A percentile compares a stretch with the other conserved stretches of the same genome.
These are phyloP conservation scores for Cornus suecica DNA, from an alignment of 148 eudicot species.

Conservation along the genomic window DNA sequence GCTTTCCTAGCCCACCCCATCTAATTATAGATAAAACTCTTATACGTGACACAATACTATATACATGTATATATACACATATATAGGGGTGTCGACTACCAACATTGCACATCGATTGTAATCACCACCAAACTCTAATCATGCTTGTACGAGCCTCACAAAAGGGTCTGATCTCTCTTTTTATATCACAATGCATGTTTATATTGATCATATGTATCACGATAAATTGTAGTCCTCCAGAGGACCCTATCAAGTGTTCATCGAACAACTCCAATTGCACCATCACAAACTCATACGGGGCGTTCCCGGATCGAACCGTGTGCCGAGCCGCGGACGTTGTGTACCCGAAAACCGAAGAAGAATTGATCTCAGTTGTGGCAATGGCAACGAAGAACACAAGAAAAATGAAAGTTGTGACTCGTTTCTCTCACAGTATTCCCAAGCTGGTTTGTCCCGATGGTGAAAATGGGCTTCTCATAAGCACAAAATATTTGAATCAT, in stretches of 20 bases:
- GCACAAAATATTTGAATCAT: constrained; percentile 53
- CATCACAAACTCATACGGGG: constrained; percentile 63
- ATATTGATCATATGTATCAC: neutral
- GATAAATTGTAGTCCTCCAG: constrained; percentile 42
- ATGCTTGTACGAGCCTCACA: neutral
- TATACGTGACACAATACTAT: too few species aligned
- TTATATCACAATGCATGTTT: neutral
- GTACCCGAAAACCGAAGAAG: constrained; percentile 55
- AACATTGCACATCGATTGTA: too few species aligned
- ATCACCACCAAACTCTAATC: too few species aligned
- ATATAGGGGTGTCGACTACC: too few species aligned
- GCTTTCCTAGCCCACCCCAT: too few species aligned
- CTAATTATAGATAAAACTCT: too few species aligned
- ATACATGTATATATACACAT: too few species aligned
- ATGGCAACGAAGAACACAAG: constrained; percentile 28
- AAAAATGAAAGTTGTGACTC: constrained; percentile 63
- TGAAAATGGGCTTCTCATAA: constrained; percentile 54
- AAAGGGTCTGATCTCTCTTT: neutral
- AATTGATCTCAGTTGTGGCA: constrained; percentile 48
- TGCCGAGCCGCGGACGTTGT: constrained; percentile 49
- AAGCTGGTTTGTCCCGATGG: constrained; percentile 64
- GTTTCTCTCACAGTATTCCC: constrained; percentile 60
- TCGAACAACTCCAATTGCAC: constrained; percentile 33
- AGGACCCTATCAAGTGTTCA: constrained; percentile 56
- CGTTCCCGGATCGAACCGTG: constrained; percentile 55